phyloP scores from a whole-genome alignment of 495 filamentous ascomycete species.

The Penicillium subrubescens region DNA sequence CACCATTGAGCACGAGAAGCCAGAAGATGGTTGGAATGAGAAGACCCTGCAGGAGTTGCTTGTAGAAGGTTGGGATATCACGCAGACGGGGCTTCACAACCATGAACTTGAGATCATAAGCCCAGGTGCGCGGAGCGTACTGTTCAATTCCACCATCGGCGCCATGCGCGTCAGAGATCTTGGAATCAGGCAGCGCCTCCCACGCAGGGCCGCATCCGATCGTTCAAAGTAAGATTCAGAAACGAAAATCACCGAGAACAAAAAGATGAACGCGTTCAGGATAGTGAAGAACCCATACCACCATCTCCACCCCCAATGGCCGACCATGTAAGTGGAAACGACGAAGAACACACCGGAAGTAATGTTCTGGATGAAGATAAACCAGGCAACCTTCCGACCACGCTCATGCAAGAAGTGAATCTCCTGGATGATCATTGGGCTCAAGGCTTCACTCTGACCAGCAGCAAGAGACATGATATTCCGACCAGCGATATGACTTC shows the following conservation, averaged over 20 bases:
- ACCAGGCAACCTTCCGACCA: conserved; percentile 24
- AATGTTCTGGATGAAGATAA: conserved; percentile 24
- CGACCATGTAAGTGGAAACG: conserved; percentile 21
- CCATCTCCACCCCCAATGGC: conserved; percentile 25
- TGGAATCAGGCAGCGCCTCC: conserved; percentile 3
- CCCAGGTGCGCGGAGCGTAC: conserved; percentile 20
- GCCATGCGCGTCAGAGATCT: conserved; percentile 1
- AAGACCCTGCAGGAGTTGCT: conserved; percentile 25
- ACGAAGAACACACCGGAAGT: conserved; percentile 20
- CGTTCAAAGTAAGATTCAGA: conserved; percentile 19
- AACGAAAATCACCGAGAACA: conserved; percentile 17
- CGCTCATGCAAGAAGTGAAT: conserved; percentile 27
- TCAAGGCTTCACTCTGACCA: conserved; percentile 30
- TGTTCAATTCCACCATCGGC: conserved; percentile 4
- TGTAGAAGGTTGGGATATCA: conserved; percentile 20
- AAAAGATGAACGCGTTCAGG: conserved; percentile 15
- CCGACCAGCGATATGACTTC: conserved; percentile 28
- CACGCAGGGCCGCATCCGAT: conserved; percentile 10
- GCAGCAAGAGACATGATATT: conserved; percentile 32
- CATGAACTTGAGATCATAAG: conserved; percentile 17
- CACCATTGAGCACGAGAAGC: conserved; percentile 28
- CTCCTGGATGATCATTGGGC: conserved; percentile 28
- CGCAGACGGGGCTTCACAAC: conserved; percentile 9
- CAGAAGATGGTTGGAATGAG: conserved; percentile 26
- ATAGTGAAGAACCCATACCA: conserved; percentile 28